Conservation (phyloP, 2,329 filamentous ascomycete species). For the Aurifilum marmelostoma region DNA sequence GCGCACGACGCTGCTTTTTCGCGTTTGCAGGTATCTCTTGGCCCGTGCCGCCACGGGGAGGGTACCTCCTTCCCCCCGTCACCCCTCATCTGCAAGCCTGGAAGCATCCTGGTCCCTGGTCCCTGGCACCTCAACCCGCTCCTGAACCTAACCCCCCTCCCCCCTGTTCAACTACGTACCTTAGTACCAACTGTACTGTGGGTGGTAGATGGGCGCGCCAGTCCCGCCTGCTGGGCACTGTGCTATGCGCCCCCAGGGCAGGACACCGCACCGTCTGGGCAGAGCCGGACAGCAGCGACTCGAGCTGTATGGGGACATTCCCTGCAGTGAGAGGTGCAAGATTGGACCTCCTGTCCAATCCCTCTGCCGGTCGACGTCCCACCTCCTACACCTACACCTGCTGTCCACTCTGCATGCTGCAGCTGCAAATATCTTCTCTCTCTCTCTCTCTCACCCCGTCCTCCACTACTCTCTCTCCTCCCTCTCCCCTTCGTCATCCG, state of each 20-base stretch:
- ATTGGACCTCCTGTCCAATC: conserved; percentile 26
- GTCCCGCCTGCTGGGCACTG: conserved; percentile 2
- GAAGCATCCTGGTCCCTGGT: conserved; percentile 27
- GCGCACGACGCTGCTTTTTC: not conserved
- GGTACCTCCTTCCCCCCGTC: not conserved
- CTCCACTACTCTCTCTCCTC: conserved; percentile 31
- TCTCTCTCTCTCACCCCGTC: conserved; percentile 30
- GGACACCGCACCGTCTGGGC: conserved; percentile 3
- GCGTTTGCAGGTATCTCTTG: not conserved
- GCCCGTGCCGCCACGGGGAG: not conserved
- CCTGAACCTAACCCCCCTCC: conserved; percentile 13
- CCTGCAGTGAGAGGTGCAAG: conserved; percentile 13
- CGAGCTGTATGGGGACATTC: conserved; percentile 14
- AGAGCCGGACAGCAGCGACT: not conserved
- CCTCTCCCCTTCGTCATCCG: conserved; percentile 42
- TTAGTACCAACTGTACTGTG: not conserved
- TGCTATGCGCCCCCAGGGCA: not conserved
- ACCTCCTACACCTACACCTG: conserved; percentile 47
- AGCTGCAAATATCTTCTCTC: conserved; percentile 48
- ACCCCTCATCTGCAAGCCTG: conserved; percentile 9
- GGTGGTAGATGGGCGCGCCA: not conserved
- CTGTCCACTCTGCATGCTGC: conserved; percentile 57
- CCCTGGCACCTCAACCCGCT: conserved; percentile 18
- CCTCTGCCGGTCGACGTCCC: conserved; percentile 28
- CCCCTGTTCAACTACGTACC: conserved; percentile 21